A percentile compares a stretch with the other conserved stretches of the same genome.
Evolutionary conservation across 2,329 filamentous ascomycete species (phyloP).

Genomic region (Shiraia sp.): DNA sequence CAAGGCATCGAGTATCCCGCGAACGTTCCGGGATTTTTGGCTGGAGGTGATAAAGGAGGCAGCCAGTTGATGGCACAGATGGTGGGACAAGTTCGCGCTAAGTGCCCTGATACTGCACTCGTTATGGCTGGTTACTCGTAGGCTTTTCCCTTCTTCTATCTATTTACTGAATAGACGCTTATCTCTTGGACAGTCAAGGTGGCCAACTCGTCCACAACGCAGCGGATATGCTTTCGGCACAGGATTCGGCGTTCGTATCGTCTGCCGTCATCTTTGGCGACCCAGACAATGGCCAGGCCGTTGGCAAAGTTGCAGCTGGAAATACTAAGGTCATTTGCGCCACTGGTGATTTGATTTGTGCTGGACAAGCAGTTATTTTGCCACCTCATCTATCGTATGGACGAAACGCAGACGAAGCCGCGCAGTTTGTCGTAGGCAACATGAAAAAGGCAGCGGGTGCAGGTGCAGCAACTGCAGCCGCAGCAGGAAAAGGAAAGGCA

Average conservation of each 20-base stretch:
- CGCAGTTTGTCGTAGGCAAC: slow-evolving; percentile 33
- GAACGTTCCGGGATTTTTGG: slow-evolving; percentile 49
- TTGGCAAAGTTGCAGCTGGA: slow-evolving; percentile 35
- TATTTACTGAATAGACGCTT: background rate
- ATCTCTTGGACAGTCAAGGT: slow-evolving; percentile 34
- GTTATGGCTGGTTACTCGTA: slow-evolving; percentile 56
- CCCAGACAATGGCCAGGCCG: slow-evolving; percentile 39
- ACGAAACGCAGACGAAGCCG: slow-evolving; percentile 34
- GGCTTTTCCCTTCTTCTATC: slow-evolving; percentile 19
- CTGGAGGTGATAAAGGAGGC: slow-evolving; percentile 51
- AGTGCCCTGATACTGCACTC: slow-evolving; percentile 53
- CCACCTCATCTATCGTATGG: slow-evolving; percentile 42
- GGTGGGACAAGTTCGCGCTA: slow-evolving; percentile 43
- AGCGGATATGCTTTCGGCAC: slow-evolving; percentile 34
- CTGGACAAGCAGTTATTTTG: slow-evolving; percentile 32
- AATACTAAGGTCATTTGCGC: slow-evolving; percentile 43
- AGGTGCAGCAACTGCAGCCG: slow-evolving; percentile 6
- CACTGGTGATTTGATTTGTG: slow-evolving; percentile 40
- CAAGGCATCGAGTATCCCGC: slow-evolving; percentile 61
- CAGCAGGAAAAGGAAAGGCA: slow-evolving; percentile 5
- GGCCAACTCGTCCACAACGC: slow-evolving; percentile 53
- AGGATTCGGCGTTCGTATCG: slow-evolving; percentile 26
- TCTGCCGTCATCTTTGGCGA: slow-evolving; percentile 45
- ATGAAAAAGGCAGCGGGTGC: slow-evolving; percentile 13
- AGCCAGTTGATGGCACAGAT: slow-evolving; percentile 50